Percentiles rank a stretch among this genome's conserved stretches.
These are phyloP conservation scores for Stemphylium vesicarium DNA, from an alignment of 2,329 filamentous ascomycete species.

Conservation along the genomic window DNA sequence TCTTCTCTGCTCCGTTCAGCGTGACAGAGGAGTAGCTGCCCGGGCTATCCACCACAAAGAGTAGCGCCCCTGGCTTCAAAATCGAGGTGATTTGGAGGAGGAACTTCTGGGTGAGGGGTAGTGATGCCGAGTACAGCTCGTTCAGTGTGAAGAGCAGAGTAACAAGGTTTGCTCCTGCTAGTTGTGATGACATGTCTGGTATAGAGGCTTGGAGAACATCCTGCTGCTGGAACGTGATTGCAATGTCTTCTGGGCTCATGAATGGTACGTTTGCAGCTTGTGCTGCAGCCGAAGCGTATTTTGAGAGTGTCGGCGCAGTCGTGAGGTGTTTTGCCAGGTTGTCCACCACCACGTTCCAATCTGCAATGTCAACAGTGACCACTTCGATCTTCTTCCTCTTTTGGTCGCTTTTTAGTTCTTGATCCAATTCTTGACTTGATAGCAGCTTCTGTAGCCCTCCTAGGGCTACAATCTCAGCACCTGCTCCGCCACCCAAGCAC, in stretches of 20 bases:
- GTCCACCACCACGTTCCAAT: slow-evolving; percentile 71
- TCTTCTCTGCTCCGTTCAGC: slow-evolving; percentile 62
- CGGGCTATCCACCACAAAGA: slow-evolving; percentile 90
- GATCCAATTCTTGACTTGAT: not conserved
- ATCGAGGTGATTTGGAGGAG: slow-evolving; percentile 70
- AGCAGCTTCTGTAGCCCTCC: slow-evolving; percentile 59
- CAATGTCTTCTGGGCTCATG: slow-evolving; percentile 36
- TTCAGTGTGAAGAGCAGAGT: slow-evolving; percentile 95
- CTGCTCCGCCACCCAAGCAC: slow-evolving; percentile 70
- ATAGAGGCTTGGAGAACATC: slow-evolving; percentile 58
- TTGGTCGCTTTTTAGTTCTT: slow-evolving; percentile 3
- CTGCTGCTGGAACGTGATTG: slow-evolving; percentile 55
- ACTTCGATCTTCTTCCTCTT: slow-evolving; percentile 48
- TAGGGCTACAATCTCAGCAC: slow-evolving; percentile 70
- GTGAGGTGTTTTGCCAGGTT: slow-evolving; percentile 65
- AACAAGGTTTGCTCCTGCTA: slow-evolving; percentile 58
- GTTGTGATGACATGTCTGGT: slow-evolving; percentile 41
- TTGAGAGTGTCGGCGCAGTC: slow-evolving; percentile 54
- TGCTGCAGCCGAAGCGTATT: slow-evolving; percentile 56
- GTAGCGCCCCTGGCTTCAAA: slow-evolving; percentile 65
- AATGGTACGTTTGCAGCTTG: slow-evolving; percentile 51
- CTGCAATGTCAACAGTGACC: slow-evolving; percentile 79
- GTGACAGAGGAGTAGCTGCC: slow-evolving; percentile 88
- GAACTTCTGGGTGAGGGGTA: slow-evolving; percentile 77
- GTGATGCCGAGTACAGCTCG: slow-evolving; percentile 83